phyloP scores from a whole-genome alignment of 805 yeast genomes.

The Nakazawaea anatomiae region DNA sequence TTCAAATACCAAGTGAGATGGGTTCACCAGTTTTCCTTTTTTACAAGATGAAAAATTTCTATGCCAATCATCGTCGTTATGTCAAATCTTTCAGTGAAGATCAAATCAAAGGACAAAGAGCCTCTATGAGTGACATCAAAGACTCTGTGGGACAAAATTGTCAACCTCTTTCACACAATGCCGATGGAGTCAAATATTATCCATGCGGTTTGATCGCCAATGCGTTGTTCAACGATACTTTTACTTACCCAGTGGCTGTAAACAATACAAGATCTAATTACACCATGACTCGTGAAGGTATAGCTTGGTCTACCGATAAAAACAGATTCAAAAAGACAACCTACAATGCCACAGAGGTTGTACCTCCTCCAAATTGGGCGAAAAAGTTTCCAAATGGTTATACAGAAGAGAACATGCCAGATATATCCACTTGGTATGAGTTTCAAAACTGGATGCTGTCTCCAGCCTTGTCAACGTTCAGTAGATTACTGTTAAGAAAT shows the following conservation, averaged over 20 bases:
- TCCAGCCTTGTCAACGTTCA: conserved; percentile 64
- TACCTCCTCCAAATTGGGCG: conserved; percentile 82
- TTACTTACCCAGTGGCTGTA: conserved; percentile 39
- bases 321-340: conserved; percentile 57
- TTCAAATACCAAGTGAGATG: conserved; percentile 67
- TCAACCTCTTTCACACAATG: conserved; percentile 52
- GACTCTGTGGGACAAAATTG: conserved; percentile 54
- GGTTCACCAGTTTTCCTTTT: conserved; percentile 71
- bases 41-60: conserved; percentile 81
- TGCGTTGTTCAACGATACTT: conserved; percentile 74
- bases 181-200: conserved; percentile 48
- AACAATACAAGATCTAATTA: conserved; percentile 38
- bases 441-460: conserved; percentile 87
- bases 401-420: conserved; percentile 63
- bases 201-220: conserved; percentile 87
- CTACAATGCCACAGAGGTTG: conserved; percentile 54
- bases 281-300: conserved; percentile 44
- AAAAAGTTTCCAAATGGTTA: conserved; percentile 70
- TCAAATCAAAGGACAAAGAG: conserved; percentile 75
- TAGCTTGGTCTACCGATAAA: conserved; percentile 69
- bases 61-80: conserved; percentile 90
- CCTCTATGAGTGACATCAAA: conserved; percentile 42
- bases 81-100: conserved; percentile 79
- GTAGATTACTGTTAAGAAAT: conserved; percentile 61
- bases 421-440: conserved; percentile 58